A percentile compares a stretch with the other conserved stretches of the same genome.
Evolutionary conservation across 208 protist genomes (phyloP).

Genomic region (Acanthamoeba castellanii): DNA sequence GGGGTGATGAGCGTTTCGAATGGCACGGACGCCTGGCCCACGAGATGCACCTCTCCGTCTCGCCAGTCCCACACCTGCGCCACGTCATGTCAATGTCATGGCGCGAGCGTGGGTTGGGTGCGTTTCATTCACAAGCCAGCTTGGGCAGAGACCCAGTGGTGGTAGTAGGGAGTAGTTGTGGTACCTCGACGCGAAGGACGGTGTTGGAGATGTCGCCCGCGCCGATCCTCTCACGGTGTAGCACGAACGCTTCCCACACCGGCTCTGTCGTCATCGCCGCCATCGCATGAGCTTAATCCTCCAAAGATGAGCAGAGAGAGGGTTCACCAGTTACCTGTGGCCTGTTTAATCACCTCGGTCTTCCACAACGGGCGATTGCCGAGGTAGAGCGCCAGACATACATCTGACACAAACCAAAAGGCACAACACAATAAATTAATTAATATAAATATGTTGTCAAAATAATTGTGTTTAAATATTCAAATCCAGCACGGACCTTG

Average conservation of each 20-base stretch:
- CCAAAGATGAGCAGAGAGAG: too few relatives aligned
- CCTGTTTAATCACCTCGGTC: neutral
- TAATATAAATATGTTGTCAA: too few relatives aligned
- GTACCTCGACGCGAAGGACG: neutral
- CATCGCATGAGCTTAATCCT: too few relatives aligned
- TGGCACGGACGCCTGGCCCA: neutral
- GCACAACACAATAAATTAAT: too few relatives aligned
- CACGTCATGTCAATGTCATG: neutral
- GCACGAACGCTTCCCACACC: slow-evolving; percentile 25
- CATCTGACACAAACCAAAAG: neutral
- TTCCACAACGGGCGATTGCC: neutral
- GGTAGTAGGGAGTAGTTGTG: neutral
- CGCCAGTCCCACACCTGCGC: slow-evolving; percentile 21
- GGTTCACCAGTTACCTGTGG: neutral
- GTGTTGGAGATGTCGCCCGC: neutral
- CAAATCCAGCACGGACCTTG: too few relatives aligned
- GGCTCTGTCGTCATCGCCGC: neutral
- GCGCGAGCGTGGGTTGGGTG: neutral
- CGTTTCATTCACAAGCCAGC: neutral
- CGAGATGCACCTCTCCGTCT: neutral
- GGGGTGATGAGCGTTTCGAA: neutral
- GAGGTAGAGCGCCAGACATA: neutral
- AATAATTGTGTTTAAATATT: too few relatives aligned
- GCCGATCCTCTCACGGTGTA: slow-evolving; percentile 13
- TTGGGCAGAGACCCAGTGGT: neutral